These are phyloP conservation scores for Candida glucosophila DNA, from an alignment of 1,139 yeast genomes.

Conservation along the genomic window DNA sequence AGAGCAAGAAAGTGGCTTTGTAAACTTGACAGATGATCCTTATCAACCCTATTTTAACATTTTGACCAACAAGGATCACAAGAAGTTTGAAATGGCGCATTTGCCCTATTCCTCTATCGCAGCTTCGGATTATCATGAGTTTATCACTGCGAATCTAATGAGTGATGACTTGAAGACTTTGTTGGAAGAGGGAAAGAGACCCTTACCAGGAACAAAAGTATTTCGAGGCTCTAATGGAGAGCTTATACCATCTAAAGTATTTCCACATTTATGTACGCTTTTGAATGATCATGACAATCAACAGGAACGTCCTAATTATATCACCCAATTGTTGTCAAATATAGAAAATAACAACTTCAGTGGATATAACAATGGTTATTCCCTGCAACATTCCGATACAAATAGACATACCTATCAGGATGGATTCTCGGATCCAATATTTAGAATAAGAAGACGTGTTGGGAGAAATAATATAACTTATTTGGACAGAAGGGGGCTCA, in stretches of 20 bases:
- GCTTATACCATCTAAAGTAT: slow-evolving; percentile 33
- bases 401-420: no score
- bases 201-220: slow-evolving; percentile 36
- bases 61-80: slow-evolving; percentile 41
- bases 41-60: slow-evolving; percentile 78
- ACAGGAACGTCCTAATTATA: slow-evolving; percentile 22
- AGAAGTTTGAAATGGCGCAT: slow-evolving; percentile 47
- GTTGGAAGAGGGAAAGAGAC: slow-evolving; percentile 31
- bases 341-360: slow-evolving; percentile 39
- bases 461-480: slow-evolving; percentile 68
- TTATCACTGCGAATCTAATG: slow-evolving; percentile 51
- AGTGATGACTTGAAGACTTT: slow-evolving; percentile 32
- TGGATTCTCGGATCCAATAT: slow-evolving; percentile 49
- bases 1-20: slow-evolving; percentile 63
- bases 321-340: slow-evolving; percentile 35
- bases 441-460: slow-evolving; percentile 63
- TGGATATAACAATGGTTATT: slow-evolving; percentile 38
- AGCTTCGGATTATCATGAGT: slow-evolving; percentile 64
- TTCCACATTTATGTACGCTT: slow-evolving; percentile 34
- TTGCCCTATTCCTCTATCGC: slow-evolving; percentile 75
- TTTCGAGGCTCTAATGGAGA: slow-evolving; percentile 41
- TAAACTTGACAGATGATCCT: slow-evolving; percentile 87
- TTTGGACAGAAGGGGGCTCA: slow-evolving; percentile 58
- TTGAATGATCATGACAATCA: slow-evolving; percentile 21
- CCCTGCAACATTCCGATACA: no score